Evolutionary conservation across 192 early-diverging fungal genomes (phyloP), one percentile per base, ranked within the genome.

Genomic region (Polychytrium aggregatum): DNA sequence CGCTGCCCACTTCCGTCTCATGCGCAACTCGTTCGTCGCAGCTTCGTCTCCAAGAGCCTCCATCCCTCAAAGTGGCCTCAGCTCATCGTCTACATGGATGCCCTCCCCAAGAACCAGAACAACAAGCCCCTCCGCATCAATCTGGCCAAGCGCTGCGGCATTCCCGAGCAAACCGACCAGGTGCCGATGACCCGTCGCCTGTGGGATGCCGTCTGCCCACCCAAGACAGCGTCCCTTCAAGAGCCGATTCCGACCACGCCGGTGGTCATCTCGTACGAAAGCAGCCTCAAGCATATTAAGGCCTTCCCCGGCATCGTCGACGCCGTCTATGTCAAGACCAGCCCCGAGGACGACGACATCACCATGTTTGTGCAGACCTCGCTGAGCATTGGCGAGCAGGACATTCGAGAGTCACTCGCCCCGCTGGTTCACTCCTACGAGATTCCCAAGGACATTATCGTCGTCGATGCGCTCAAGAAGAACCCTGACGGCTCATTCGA

Each of bases 51-150:
- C 37, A 52, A 52, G n/a, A 50, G 40, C 3, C 46, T 65, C 17
- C 66, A 68, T 41, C 66, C 55, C 10, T 35, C 59, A n/a, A 68
- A 68, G 38, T 51, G 62, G 43, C 66, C 66, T 22, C 59, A 66
- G 43, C 52, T 68, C 17, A 39, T 68, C 20, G 66, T 68, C 0
- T 65, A 60, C 48, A 56, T 68, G 62, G 50, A 60, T 30, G 59
- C 61, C 37, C 30, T 68, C n/a, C n/a, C n/a, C n/a, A n/a, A n/a
- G n/a, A n/a, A n/a, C n/a, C n/a, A n/a, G n/a, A n/a, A n/a, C n/a
- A n/a, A n/a, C n/a, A n/a, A n/a, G n/a, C n/a, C n/a, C n/a, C n/a
- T n/a, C n/a, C n/a, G n/a, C n/a, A n/a, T 68, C 49, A 64, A 67
- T 33, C 44, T 70, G 6, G 59, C 59, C 28, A 51, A 68, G 31